Conservation (phyloP, 192 early-diverging fungal genomes). For the Funneliformis mosseae region DNA sequence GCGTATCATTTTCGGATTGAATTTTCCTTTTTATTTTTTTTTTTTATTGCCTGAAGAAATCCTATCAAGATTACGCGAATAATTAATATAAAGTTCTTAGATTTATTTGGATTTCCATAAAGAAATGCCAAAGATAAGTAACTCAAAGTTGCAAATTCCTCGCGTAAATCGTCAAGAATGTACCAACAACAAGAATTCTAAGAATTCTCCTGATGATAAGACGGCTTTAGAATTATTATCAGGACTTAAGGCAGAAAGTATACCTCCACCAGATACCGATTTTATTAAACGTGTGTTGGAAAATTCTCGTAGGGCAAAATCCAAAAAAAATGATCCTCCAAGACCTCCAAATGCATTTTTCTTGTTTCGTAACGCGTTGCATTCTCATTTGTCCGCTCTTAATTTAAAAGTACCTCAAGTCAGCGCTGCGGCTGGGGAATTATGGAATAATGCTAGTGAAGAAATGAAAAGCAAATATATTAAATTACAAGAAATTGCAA, state of each 20-base stretch:
- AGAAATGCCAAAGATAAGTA: background rate
- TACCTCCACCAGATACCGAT: constrained; percentile 26
- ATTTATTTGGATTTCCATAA: too few species aligned
- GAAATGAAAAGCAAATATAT: constrained; percentile 11
- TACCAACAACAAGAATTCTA: too few species aligned
- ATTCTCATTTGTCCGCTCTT: background rate
- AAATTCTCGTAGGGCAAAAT: constrained; percentile 24
- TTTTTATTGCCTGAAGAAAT: too few species aligned
- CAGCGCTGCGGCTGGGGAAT: constrained; percentile 8
- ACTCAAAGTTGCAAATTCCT: background rate
- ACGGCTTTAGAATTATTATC: background rate
- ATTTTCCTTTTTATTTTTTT: too few species aligned
- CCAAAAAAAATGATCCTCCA: constrained; percentile 23
- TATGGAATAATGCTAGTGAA: constrained; percentile 14
- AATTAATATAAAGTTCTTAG: background rate
- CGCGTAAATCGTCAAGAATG: background rate
- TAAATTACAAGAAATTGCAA: constrained; percentile 24
- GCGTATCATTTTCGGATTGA: background rate
- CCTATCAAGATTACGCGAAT: too few species aligned
- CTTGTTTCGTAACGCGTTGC: constrained; percentile 27
- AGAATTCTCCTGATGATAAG: background rate
- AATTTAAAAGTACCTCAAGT: constrained; percentile 36
- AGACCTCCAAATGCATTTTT: constrained; percentile 34
- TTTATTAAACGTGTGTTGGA: constrained; percentile 16
- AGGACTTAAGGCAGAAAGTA: constrained; percentile 10